Evolutionary conservation across 768 basidiomycete genomes (phyloP).

Genomic region (Boletus patriciae): DNA sequence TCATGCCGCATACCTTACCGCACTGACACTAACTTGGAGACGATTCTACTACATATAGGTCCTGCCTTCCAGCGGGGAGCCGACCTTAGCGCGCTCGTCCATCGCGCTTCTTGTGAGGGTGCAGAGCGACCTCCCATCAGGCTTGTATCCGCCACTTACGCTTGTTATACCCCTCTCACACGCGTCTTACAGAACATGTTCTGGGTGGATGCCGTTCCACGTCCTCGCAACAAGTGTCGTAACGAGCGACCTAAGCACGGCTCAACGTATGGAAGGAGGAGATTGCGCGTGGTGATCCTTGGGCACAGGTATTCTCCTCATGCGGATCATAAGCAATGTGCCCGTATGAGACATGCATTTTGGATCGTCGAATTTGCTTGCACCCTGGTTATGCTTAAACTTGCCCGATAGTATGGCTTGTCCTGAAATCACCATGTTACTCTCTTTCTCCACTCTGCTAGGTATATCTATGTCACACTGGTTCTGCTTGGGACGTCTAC

Average conservation of each 20-base stretch:
- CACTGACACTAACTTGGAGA: slow-evolving; percentile 9
- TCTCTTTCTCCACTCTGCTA: not conserved
- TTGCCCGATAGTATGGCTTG: not conserved
- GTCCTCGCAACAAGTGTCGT: slow-evolving; percentile 72
- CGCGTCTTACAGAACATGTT: slow-evolving; percentile 23
- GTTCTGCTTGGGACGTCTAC: not conserved
- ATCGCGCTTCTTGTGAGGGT: slow-evolving; percentile 74
- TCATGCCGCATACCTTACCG: slow-evolving; percentile 23
- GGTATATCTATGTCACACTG: not conserved
- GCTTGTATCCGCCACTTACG: slow-evolving; percentile 28
- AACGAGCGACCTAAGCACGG: slow-evolving; percentile 74
- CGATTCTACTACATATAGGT: slow-evolving; percentile 19
- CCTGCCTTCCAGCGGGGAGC: slow-evolving; percentile 44
- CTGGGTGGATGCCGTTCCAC: slow-evolving; percentile 56
- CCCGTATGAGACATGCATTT: slow-evolving; percentile 16
- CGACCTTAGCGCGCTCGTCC: slow-evolving; percentile 58
- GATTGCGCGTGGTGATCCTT: slow-evolving; percentile 18
- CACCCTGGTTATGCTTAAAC: not conserved
- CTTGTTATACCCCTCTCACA: slow-evolving; percentile 10
- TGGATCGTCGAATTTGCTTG: slow-evolving; percentile 5
- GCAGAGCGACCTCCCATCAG: slow-evolving; percentile 57
- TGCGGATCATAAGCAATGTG: slow-evolving; percentile 10
- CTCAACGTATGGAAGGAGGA: slow-evolving; percentile 62
- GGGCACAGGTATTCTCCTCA: slow-evolving; percentile 10
- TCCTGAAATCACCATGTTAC: not conserved